A percentile compares a stretch with the other conserved stretches of the same genome.
These are phyloP conservation scores for Typha latifolia DNA, from an alignment of 176 grass and related monocot genomes.

Conservation along the genomic window DNA sequence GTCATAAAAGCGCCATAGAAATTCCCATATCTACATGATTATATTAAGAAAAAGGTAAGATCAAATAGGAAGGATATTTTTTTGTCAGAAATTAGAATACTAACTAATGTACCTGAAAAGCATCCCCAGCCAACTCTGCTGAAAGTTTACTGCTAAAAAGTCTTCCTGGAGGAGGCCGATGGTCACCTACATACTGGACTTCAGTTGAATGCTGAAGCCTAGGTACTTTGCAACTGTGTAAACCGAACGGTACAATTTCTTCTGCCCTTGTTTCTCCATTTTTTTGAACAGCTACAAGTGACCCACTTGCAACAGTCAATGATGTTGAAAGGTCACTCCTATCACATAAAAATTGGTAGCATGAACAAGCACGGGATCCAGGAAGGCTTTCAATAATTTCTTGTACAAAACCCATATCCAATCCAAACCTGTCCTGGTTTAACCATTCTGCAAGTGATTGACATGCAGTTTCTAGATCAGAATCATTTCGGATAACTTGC, in stretches of 20 bases:
- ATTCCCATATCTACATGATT: slow-evolving; percentile 76
- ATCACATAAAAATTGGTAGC: slow-evolving; percentile 63
- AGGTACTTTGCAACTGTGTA: slow-evolving; percentile 31
- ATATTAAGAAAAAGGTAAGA: slow-evolving; percentile 17
- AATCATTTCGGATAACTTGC: slow-evolving; percentile 41
- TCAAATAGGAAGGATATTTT: slow-evolving; percentile 10
- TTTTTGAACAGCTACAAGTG: slow-evolving; percentile 39
- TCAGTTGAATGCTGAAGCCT: slow-evolving; percentile 32
- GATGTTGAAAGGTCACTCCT: slow-evolving; percentile 50
- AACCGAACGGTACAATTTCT: slow-evolving; percentile 20
- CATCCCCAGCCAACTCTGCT: slow-evolving; percentile 65
- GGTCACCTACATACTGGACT: slow-evolving; percentile 21
- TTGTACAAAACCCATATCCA: slow-evolving; percentile 85
- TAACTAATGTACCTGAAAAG: slow-evolving; percentile 67
- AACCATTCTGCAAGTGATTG: slow-evolving; percentile 70
- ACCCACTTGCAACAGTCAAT: slow-evolving; percentile 69
- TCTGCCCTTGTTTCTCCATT: slow-evolving; percentile 36
- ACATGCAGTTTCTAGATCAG: slow-evolving; percentile 55
- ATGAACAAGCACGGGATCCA: slow-evolving; percentile 47
- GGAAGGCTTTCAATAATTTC: slow-evolving; percentile 94
- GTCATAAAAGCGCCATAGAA: slow-evolving; percentile 70
- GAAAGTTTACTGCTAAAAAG: slow-evolving; percentile 68
- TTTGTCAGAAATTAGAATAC: slow-evolving; percentile 18
- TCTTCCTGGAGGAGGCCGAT: slow-evolving; percentile 50
- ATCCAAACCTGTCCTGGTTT: slow-evolving; percentile 67